Conservation (phyloP, 2,329 filamentous ascomycete genomes). For the Penicillium rolfsii region DNA sequence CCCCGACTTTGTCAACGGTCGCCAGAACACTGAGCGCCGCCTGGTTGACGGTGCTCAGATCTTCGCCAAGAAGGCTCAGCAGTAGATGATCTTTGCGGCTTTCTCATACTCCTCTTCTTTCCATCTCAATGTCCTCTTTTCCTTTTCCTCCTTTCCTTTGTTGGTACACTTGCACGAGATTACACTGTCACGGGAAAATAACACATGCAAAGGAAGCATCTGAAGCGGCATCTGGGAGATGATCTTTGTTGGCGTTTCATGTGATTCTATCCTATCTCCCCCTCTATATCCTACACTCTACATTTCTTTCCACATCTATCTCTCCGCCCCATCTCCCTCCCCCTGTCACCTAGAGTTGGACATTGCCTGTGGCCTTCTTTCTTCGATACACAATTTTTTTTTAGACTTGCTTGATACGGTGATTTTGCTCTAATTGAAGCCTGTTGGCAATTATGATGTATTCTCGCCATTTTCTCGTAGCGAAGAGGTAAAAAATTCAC, state of each 20-base stretch:
- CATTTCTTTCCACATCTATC: conserved; percentile 3
- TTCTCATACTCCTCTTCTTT: conserved; percentile 13
- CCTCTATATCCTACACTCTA: conserved; percentile 13
- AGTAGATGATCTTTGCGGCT: conserved; percentile 30
- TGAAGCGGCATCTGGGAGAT: conserved; percentile 40
- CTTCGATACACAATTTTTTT: conserved; percentile 29
- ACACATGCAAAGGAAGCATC: conserved; percentile 32
- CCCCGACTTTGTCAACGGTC: conserved; percentile 88
- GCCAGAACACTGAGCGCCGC: conserved; percentile 65
- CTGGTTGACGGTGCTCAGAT: conserved; percentile 64
- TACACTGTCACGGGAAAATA: conserved; percentile 27
- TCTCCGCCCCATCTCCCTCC: conserved; percentile 9
- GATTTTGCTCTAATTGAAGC: conserved; percentile 18
- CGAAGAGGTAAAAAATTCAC: neutral
- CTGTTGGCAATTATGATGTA: conserved; percentile 5
- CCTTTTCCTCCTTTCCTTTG: conserved; percentile 17
- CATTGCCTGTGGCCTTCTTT: conserved; percentile 19
- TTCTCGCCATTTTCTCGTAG: neutral
- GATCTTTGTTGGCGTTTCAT: conserved; percentile 38
- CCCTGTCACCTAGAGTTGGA: conserved; percentile 18
- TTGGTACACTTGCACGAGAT: conserved; percentile 31
- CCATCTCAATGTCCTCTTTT: neutral
- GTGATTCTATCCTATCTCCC: conserved; percentile 28
- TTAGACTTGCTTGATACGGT: conserved; percentile 27
- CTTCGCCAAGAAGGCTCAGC: conserved; percentile 53